A percentile compares a stretch with the other conserved stretches of the same genome.
phyloP scores from a whole-genome alignment of 441 rosid genomes.

The Syzygium syzygioides region DNA sequence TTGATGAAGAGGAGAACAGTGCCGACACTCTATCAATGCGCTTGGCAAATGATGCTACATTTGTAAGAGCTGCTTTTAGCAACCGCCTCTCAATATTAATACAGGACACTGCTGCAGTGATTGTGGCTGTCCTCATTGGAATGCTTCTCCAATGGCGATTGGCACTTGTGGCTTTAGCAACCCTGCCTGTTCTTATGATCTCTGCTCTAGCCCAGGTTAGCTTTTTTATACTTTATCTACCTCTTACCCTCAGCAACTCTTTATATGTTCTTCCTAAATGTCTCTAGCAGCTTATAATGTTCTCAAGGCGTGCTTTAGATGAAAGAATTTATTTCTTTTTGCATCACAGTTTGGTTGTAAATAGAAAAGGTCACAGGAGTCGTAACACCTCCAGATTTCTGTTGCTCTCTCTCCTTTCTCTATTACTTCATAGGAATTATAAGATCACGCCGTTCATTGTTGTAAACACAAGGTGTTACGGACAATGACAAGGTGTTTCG shows the following conservation, averaged over 20 bases:
- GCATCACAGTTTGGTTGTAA: background rate
- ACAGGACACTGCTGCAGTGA: conserved; percentile 85
- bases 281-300: background rate
- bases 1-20: conserved; percentile 95
- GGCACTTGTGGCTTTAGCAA: conserved; percentile 93
- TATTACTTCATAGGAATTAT: background rate
- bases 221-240: conserved; percentile 17
- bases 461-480: background rate
- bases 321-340: background rate
- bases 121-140: conserved; percentile 87
- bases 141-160: conserved; percentile 81
- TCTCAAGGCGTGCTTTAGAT: background rate
- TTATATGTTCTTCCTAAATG: background rate
- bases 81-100: conserved; percentile 91
- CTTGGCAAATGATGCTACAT: conserved; percentile 98
- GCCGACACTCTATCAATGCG: conserved; percentile 96
- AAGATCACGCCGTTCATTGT: background rate
- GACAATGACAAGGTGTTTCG: background rate
- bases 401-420: background rate
- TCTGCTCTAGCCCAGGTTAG: conserved; percentile 98
- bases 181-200: conserved; percentile 77
- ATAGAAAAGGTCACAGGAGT: background rate
- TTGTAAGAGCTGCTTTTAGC: conserved; percentile 95
- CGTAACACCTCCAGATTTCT: background rate
- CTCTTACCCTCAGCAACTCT: background rate